phyloP scores from a whole-genome alignment of 2,329 filamentous ascomycete species.

The Lachnellula cervina region DNA sequence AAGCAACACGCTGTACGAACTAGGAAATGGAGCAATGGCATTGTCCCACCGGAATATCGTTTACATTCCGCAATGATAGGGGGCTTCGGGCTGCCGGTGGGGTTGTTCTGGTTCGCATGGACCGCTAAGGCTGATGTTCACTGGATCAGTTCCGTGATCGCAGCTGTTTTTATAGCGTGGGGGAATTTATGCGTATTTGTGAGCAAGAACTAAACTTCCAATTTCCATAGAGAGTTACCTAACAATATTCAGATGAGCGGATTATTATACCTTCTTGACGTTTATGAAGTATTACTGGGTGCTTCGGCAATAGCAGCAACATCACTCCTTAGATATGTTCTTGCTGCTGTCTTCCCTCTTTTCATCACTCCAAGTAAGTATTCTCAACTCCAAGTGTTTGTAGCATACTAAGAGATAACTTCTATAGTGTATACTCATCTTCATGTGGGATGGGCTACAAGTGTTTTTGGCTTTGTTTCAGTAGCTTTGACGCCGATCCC shows the following conservation, averaged over 20 bases:
- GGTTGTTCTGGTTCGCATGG: constrained; percentile 51
- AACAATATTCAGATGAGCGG: not conserved
- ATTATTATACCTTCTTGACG: constrained; percentile 10
- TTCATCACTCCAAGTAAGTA: constrained; percentile 38
- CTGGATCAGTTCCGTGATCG: constrained; percentile 12
- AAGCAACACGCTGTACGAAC: not conserved
- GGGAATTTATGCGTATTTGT: constrained; percentile 57
- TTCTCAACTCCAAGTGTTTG: not conserved
- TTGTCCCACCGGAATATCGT: constrained; percentile 46
- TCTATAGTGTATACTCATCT: constrained; percentile 32
- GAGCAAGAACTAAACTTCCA: not conserved
- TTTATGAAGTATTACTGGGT: constrained; percentile 8
- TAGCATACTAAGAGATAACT: not conserved
- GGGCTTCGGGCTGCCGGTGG: constrained; percentile 43
- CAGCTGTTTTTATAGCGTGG: constrained; percentile 51
- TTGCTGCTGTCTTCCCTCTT: constrained; percentile 12
- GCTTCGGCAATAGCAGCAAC: constrained; percentile 14
- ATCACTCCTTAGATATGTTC: constrained; percentile 10
- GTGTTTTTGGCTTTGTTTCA: constrained; percentile 37
- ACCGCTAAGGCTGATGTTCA: constrained; percentile 4
- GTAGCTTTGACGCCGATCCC: constrained; percentile 38
- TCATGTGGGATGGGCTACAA: constrained; percentile 33
- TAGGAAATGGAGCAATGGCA: not conserved
- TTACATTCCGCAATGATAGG: constrained; percentile 55
- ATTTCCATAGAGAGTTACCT: not conserved